Base-by-base conservation (phyloP, 2,329 filamentous ascomycete genomes). In the Fonsecaea erecta region DNA sequence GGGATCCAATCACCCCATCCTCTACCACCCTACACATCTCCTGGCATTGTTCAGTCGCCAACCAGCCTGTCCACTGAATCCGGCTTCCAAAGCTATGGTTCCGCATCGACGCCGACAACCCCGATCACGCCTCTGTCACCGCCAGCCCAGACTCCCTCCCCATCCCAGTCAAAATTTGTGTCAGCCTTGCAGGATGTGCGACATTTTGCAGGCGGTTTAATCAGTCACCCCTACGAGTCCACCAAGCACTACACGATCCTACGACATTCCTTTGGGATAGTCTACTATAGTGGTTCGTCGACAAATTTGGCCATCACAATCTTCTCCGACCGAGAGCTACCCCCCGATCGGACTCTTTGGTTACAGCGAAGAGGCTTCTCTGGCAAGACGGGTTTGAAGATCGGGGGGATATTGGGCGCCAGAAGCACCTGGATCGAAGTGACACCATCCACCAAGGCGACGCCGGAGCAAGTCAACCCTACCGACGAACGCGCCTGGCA, bases 321-420 rank as follows among this genome's bases (percentile, higher is more conserved):
- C 53, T 87, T 91, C 71, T 84, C 82, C 0, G 84, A 88, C 67
- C 75, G 77, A 1, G 82, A 83, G 0, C 74, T 91, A 0, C 86
- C 88, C 0, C 60, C 76, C 0, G 82, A 84, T 26, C 82, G 89
- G 6, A 86, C 85, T 0, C 74, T 91, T 14, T 91, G 87, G 86
- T 77, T 91, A 28, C 89, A 91, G 77, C 83, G 83, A 64, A 88
- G 87, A 68, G 89, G 89, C 1, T 90, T 82, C 77, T 87, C 86
- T 0, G 89, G 89, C 3, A 88, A 88, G 72, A 82, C 87, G 55
- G 89, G 89, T 18, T 89, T 91, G 85, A 82, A 82, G 6, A 77
- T 88, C 30, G 89, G 89, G 73, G 84, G 87, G 0, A 74, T 90
- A 1, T 77, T 90, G 37, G 84, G 87, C 7, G 81, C 83, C 0